Conservation (phyloP, 2,329 filamentous ascomycete genomes). For the Mollisiaceae sp. region DNA sequence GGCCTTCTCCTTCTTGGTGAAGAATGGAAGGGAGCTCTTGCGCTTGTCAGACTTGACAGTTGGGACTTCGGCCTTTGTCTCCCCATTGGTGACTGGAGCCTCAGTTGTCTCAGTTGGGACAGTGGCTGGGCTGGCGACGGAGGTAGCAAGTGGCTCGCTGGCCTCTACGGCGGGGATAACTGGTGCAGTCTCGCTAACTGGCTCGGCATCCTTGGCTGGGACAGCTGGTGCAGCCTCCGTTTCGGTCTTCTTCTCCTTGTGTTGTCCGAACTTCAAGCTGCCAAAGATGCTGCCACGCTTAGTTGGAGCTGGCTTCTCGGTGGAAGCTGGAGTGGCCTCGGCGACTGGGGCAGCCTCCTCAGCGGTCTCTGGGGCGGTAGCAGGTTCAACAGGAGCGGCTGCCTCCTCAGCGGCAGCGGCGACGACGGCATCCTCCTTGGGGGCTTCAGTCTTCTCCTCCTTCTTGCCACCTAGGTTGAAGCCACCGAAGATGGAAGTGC, state of each 20-base stretch:
- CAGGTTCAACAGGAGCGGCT: constrained; percentile 26
- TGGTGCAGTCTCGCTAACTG: constrained; percentile 42
- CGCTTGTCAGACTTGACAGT: constrained; percentile 59
- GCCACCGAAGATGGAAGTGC: constrained; percentile 65
- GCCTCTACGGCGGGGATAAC: constrained; percentile 43
- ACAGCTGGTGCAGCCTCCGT: constrained; percentile 34
- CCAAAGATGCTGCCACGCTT: constrained; percentile 44
- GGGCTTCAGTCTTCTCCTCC: constrained; percentile 42
- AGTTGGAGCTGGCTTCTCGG: constrained; percentile 39
- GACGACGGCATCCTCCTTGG: constrained; percentile 49
- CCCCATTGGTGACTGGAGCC: constrained; percentile 46
- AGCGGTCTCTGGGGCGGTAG: constrained; percentile 35
- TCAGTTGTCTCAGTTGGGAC: constrained; percentile 43
- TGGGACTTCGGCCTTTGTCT: constrained; percentile 47
- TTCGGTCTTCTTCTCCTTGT: constrained; percentile 41
- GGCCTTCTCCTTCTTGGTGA: constrained; percentile 64
- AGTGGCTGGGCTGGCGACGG: constrained; percentile 36
- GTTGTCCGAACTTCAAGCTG: constrained; percentile 39
- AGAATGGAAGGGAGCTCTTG: constrained; percentile 62
- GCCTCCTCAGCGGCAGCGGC: constrained; percentile 41
- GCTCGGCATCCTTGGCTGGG: constrained; percentile 42
- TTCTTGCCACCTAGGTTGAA: constrained; percentile 49
- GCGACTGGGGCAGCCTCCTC: constrained; percentile 34
- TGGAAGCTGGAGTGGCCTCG: constrained; percentile 47
- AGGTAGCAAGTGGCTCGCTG: constrained; percentile 40